These are phyloP conservation scores for Fusarium setosum DNA, from an alignment of 2,329 filamentous ascomycete species.

Conservation along the genomic window DNA sequence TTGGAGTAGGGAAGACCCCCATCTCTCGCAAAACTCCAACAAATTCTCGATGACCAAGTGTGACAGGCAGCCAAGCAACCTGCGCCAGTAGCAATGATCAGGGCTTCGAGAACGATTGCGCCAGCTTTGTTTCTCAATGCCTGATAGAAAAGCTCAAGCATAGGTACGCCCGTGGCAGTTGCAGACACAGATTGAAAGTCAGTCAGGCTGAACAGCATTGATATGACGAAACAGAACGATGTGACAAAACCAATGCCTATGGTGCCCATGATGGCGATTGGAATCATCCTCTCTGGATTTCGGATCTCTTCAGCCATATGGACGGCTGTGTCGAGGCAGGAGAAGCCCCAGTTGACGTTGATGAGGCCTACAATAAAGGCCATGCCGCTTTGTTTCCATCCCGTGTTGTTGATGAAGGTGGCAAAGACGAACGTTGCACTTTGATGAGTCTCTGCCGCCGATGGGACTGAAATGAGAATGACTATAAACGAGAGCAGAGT, in stretches of 20 bases:
- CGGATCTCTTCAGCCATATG: slow-evolving; percentile 2
- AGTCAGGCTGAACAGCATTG: background rate
- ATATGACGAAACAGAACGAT: background rate
- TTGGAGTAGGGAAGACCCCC: slow-evolving; percentile 6
- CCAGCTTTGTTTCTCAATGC: background rate
- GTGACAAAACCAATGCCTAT: slow-evolving; percentile 1
- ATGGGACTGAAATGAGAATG: background rate
- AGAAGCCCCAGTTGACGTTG: background rate
- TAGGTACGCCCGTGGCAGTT: slow-evolving; percentile 14
- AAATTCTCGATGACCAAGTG: slow-evolving; percentile 16
- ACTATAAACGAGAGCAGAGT: slow-evolving; percentile 3
- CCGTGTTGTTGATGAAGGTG: slow-evolving; percentile 2
- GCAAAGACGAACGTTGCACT: background rate
- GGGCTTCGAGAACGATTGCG: slow-evolving; percentile 7
- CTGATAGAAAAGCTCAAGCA: slow-evolving; percentile 17
- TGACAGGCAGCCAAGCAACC: slow-evolving; percentile 19
- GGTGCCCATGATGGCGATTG: slow-evolving; percentile 3
- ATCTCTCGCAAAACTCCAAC: slow-evolving; percentile 23
- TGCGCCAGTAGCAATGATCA: slow-evolving; percentile 4
- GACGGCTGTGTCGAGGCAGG: background rate
- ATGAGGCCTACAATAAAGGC: slow-evolving; percentile 12
- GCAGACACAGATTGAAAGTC: slow-evolving; percentile 5
- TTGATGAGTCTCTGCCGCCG: background rate
- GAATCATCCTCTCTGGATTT: slow-evolving; percentile 4
- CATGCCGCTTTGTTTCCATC: slow-evolving; percentile 4